A percentile compares a stretch with the other conserved stretches of the same genome.
Conservation (phyloP, 2,329 filamentous ascomycete species). For the Aspergillus sp. region DNA sequence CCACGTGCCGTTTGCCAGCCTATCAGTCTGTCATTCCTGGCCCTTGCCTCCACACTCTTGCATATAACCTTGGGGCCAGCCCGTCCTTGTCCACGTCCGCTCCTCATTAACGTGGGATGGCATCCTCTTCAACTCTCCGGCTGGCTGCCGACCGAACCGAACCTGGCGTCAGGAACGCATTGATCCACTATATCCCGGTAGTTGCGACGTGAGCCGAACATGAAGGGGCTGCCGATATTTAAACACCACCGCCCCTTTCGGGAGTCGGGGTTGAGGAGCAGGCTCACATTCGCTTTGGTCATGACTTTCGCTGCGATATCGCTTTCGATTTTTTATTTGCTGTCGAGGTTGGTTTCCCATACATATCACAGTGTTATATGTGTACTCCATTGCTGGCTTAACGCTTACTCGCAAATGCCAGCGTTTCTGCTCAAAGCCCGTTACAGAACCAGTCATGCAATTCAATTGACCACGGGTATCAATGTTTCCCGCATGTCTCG, state of each 20-base stretch:
- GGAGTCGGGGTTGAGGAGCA: background rate
- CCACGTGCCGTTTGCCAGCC: conserved; percentile 3
- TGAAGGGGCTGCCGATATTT: conserved; percentile 15
- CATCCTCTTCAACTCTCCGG: background rate
- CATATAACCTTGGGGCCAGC: background rate
- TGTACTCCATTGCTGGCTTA: background rate
- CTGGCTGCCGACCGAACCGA: background rate
- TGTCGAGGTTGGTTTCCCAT: conserved; percentile 11
- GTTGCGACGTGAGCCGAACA: conserved; percentile 6
- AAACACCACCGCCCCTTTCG: conserved; percentile 9
- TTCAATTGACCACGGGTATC: conserved; percentile 57
- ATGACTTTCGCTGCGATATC: conserved; percentile 15
- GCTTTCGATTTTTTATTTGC: conserved; percentile 12
- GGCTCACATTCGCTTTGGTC: conserved; percentile 1
- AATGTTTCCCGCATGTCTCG: conserved; percentile 61
- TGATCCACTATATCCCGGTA: background rate
- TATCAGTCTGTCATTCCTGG: conserved; percentile 1
- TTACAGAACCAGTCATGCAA: conserved; percentile 45
- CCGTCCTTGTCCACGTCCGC: background rate
- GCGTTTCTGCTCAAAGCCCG: conserved; percentile 8
- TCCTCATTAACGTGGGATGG: background rate
- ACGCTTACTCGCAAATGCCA: background rate
- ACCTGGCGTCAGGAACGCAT: background rate
- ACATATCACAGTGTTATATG: background rate
- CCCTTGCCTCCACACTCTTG: background rate